phyloP scores from a whole-genome alignment of 495 filamentous ascomycete genomes.

The Ramalina intermedia region DNA sequence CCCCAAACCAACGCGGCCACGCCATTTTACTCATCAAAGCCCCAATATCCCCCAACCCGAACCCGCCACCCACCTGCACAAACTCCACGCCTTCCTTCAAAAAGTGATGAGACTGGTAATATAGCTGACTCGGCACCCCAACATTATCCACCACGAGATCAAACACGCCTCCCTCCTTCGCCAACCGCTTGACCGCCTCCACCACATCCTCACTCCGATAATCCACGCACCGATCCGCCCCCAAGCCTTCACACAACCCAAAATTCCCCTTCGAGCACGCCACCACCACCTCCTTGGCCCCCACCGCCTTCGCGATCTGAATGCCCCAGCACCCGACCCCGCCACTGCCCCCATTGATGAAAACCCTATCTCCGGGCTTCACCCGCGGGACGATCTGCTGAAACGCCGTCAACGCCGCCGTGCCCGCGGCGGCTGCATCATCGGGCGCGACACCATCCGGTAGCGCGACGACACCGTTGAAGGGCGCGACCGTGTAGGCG shows the following conservation, averaged over 20 bases:
- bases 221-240: constrained; percentile 45
- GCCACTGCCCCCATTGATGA: constrained; percentile 46
- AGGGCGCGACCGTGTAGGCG: constrained; percentile 33
- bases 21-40: constrained; percentile 19
- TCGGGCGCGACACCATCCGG: constrained; percentile 28
- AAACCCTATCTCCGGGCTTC: constrained; percentile 21
- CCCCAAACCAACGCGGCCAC: constrained; percentile 45
- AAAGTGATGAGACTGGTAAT: constrained; percentile 32
- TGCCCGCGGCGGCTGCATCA: constrained; percentile 26
- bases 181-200: constrained; percentile 27
- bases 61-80: constrained; percentile 30
- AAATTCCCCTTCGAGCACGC: constrained; percentile 36
- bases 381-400: constrained; percentile 35
- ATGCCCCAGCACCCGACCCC: constrained; percentile 37
- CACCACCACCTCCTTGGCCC: constrained; percentile 33
- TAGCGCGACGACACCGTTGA: constrained; percentile 12
- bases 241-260: constrained; percentile 34
- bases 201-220: constrained; percentile 35
- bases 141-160: constrained; percentile 40
- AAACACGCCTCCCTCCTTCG: constrained; percentile 20
- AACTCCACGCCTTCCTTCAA: constrained; percentile 28
- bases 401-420: constrained; percentile 36
- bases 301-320: constrained; percentile 42
- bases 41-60: not conserved
- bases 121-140: constrained; percentile 26